Conservation (phyloP, 2,329 filamentous ascomycete species). For the Trichoderma asperellum region DNA sequence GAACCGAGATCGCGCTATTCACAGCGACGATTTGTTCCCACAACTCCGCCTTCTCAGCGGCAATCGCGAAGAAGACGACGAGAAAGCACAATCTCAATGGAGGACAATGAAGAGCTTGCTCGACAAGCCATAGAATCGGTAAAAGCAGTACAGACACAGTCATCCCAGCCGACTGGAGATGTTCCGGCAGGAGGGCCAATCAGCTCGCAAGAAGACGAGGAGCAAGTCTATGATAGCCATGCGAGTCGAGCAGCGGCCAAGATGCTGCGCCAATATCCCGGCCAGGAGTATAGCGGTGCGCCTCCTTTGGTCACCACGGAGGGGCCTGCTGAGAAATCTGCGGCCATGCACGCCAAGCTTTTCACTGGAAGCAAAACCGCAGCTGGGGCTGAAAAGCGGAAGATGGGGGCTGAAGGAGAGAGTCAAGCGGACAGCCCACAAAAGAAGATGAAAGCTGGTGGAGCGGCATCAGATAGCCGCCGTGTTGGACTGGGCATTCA, state of each 20-base stretch:
- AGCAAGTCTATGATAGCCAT: slow-evolving; percentile 70
- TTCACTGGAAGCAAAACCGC: slow-evolving; percentile 48
- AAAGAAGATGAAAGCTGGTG: slow-evolving; percentile 55
- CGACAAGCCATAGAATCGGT: slow-evolving; percentile 59
- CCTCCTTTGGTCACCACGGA: slow-evolving; percentile 51
- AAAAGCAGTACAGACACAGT: slow-evolving; percentile 49
- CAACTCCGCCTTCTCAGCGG: slow-evolving; percentile 49
- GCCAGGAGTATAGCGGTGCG: slow-evolving; percentile 57
- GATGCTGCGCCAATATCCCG: slow-evolving; percentile 67
- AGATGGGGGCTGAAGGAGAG: slow-evolving; percentile 44
- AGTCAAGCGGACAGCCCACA: slow-evolving; percentile 51
- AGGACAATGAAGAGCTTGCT: slow-evolving; percentile 61
- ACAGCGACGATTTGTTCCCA: slow-evolving; percentile 47
- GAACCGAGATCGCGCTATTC: slow-evolving; percentile 56
- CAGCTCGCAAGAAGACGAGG: slow-evolving; percentile 40
- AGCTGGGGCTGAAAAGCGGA: slow-evolving; percentile 55
- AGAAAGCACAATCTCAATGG: slow-evolving; percentile 82
- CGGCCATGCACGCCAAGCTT: slow-evolving; percentile 56
- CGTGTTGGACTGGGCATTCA: slow-evolving; percentile 59
- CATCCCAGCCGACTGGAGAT: slow-evolving; percentile 35
- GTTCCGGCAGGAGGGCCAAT: slow-evolving; percentile 39
- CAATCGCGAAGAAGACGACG: slow-evolving; percentile 68
- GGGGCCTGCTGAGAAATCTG: slow-evolving; percentile 50
- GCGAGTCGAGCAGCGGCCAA: slow-evolving; percentile 77
- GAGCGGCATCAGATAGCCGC: slow-evolving; percentile 44